Evolutionary conservation across 495 filamentous ascomycete species (phyloP).

Genomic region (Cercophora sp.): DNA sequence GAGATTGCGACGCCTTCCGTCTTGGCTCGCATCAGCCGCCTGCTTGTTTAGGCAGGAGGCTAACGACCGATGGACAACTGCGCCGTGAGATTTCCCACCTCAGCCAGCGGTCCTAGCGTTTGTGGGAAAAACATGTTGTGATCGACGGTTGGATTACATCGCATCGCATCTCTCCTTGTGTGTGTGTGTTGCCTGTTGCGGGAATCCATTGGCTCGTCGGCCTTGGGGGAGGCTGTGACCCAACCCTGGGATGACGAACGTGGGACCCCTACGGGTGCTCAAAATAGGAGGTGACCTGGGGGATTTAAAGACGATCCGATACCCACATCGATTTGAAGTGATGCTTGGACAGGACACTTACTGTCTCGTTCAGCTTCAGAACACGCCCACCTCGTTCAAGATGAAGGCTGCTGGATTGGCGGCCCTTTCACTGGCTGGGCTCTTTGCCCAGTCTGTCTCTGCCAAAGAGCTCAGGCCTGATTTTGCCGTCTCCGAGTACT

Average conservation of each 20-base stretch:
- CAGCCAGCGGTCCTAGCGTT: not conserved
- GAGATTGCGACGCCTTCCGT: not conserved
- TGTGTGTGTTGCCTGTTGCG: too few species aligned
- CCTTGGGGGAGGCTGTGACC: too few species aligned
- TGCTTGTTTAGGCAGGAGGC: constrained; percentile 13
- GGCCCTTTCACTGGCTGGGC: constrained; percentile 29
- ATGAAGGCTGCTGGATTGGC: constrained; percentile 9
- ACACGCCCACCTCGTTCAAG: not conserved
- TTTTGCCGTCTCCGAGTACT: constrained; percentile 23
- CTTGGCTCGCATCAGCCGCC: not conserved
- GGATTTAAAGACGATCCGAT: too few species aligned
- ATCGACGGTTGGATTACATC: too few species aligned
- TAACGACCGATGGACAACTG: not conserved
- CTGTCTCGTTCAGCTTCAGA: too few species aligned
- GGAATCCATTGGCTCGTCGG: too few species aligned
- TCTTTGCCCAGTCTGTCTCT: constrained; percentile 22
- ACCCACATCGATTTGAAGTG: too few species aligned
- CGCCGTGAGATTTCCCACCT: not conserved
- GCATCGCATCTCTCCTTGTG: too few species aligned
- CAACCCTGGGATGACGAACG: too few species aligned
- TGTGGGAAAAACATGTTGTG: not conserved
- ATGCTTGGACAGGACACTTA: too few species aligned
- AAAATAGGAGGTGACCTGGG: too few species aligned
- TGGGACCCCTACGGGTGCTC: too few species aligned
- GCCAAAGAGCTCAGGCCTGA: constrained; percentile 33